Conservation (phyloP, 345 rosid species). For the Tarenaya hassleriana region DNA sequence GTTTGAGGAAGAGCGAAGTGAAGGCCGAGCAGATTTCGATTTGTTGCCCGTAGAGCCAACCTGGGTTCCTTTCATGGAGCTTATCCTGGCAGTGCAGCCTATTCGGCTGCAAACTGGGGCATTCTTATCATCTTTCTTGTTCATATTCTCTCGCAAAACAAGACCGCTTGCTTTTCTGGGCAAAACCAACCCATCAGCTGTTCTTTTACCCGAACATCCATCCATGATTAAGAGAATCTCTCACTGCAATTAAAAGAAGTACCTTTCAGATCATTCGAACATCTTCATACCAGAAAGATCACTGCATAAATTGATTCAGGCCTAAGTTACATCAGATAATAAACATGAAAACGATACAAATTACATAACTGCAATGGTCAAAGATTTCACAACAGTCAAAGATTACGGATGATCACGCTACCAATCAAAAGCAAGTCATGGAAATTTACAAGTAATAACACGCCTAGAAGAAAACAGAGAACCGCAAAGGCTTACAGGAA, state of each 20-base stretch:
- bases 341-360: background rate
- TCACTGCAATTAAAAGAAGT: constrained; percentile 16
- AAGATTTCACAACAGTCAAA: background rate
- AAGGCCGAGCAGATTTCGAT: constrained; percentile 36
- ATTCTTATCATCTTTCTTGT: constrained; percentile 46
- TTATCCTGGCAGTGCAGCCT: constrained; percentile 56
- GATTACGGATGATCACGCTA: background rate
- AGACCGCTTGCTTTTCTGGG: constrained; percentile 49
- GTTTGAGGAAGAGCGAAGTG: constrained; percentile 12
- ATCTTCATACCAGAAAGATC: background rate
- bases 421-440: background rate
- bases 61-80: constrained; percentile 37
- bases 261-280: background rate
- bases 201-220: constrained; percentile 57
- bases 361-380: background rate
- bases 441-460: background rate
- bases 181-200: constrained; percentile 25
- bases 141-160: constrained; percentile 51
- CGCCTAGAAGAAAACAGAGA: constrained; percentile 1
- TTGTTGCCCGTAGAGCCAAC: constrained; percentile 34
- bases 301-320: background rate
- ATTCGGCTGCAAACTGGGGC: constrained; percentile 53
- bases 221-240: constrained; percentile 47
- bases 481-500: constrained; percentile 10
- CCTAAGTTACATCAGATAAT: background rate